These are phyloP conservation scores for Trichoderma aggressivum DNA, from an alignment of 2,329 filamentous ascomycete species.

Conservation along the genomic window DNA sequence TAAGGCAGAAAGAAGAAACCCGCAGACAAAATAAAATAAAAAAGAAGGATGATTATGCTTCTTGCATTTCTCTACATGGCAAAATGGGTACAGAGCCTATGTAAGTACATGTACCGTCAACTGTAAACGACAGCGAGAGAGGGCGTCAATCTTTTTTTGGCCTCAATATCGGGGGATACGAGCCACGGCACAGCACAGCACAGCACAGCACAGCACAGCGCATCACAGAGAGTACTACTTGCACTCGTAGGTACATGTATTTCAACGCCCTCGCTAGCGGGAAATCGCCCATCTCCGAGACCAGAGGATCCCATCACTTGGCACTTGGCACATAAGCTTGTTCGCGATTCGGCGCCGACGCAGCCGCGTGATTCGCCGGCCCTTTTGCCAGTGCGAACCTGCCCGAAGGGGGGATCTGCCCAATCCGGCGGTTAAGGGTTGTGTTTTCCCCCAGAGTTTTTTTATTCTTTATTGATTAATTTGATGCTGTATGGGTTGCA, in stretches of 20 bases:
- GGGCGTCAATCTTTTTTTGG: neutral
- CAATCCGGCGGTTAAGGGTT: neutral
- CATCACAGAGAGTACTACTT: too few species aligned
- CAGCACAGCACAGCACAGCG: too few species aligned
- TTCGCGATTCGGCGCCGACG: neutral
- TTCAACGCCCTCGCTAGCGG: neutral
- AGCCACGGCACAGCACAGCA: neutral
- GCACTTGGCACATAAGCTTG: neutral
- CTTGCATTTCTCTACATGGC: neutral
- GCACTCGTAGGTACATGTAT: neutral
- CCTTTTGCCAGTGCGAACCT: constrained; percentile 1
- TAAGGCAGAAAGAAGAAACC: neutral
- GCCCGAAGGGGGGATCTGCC: neutral
- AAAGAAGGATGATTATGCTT: neutral
- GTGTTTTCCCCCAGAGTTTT: neutral
- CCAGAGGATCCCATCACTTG: neutral
- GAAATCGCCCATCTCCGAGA: neutral
- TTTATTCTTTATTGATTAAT: neutral
- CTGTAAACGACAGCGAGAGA: too few species aligned
- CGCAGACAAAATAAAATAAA: neutral
- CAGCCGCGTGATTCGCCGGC: constrained; percentile 8
- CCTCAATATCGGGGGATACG: neutral
- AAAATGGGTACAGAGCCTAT: too few species aligned
- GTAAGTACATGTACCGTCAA: too few species aligned
- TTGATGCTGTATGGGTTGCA: neutral